Base-by-base conservation (phyloP, 768 basidiomycete genomes). In the Tylopilus vinaceipallidus region DNA sequence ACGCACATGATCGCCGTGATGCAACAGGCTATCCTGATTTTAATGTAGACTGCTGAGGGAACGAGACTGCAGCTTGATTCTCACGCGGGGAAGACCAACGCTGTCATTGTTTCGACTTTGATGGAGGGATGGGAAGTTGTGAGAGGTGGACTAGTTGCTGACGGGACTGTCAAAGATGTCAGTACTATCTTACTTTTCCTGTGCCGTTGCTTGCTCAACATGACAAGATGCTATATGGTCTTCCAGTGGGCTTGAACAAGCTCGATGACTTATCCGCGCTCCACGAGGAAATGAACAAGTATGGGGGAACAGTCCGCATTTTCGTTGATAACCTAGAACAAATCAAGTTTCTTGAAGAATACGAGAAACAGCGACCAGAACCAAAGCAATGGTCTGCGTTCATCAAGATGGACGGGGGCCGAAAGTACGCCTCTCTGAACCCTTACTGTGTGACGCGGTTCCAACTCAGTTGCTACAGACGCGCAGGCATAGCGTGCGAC, bases 51-150 rank as follows among this genome's bases (percentile, higher is more conserved):
- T 1, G 69, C 73, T 9, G 90, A 93, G 64, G 91, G 91, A 20
- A 79, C 84, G 10, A 73, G 73, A 53, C 66, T 91, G 20, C 90
- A 92, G 60, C 74, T 91, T 3, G 60, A 73, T 39, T 83, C 87
- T 6, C 63, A 65, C 35, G 74, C 70, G 35, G 76, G 77, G 39
- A 75, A 66, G 45, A 84, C 80, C 11, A 69, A 76, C 42, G 82
- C 85, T 5, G 79, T 92, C 29, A 77, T 88, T 24, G 86, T 88
- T 8, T 93, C 88, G n/a, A 92, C 89, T 3, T 57, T 92, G 55
- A 80, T 84, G 75, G 92, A 94, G 66, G 86, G 86, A 5, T 88
- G 88, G 83, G 74, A 82, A 50, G 76, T 92, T 7, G 75, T 88
- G 17, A 74, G 74, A 41, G 76, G 75, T 6, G 88, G 88, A 12